Conservation (phyloP, 352 stramenopile genomes). For the Elongisporangium anandrum region DNA sequence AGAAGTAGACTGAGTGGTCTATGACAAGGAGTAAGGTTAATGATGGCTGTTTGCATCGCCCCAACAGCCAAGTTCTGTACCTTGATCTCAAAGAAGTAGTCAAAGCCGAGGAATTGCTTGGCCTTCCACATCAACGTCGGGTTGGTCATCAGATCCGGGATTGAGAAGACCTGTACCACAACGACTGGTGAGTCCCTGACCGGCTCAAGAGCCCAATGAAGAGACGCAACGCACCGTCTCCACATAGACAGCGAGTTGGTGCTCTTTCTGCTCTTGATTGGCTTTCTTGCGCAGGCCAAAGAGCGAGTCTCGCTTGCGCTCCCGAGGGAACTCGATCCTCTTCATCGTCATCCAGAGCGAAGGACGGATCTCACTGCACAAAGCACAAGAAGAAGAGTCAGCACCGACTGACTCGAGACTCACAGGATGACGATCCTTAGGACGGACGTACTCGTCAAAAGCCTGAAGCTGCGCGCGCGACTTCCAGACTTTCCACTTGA, state of each 20-base stretch:
- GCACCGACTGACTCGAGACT: no score
- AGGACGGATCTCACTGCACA: constrained; percentile 48
- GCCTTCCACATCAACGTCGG: constrained; percentile 31
- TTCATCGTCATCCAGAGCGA: constrained; percentile 51
- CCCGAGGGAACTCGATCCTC: constrained; percentile 50
- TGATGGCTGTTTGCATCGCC: not conserved
- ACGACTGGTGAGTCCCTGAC: not conserved
- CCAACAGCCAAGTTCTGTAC: not conserved
- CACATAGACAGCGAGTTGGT: constrained; percentile 71
- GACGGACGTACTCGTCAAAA: constrained; percentile 71
- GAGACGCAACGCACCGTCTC: constrained; percentile 32
- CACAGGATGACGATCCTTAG: no score
- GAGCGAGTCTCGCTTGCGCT: constrained; percentile 69
- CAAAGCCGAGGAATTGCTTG: constrained; percentile 57
- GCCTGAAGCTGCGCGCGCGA: constrained; percentile 55
- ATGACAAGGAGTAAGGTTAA: not conserved
- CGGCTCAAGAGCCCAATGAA: not conserved
- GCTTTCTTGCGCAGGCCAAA: constrained; percentile 71
- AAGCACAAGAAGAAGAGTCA: constrained; percentile 3
- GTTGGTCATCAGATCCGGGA: constrained; percentile 38
- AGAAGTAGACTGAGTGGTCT: not conserved
- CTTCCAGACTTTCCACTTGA: constrained; percentile 80
- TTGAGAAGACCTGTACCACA: constrained; percentile 39
- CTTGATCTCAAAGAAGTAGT: constrained; percentile 66
- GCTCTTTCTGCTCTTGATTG: constrained; percentile 58